These are phyloP conservation scores for Stephania japonica DNA, from an alignment of 164 flowering plant genomes.

Conservation along the genomic window DNA sequence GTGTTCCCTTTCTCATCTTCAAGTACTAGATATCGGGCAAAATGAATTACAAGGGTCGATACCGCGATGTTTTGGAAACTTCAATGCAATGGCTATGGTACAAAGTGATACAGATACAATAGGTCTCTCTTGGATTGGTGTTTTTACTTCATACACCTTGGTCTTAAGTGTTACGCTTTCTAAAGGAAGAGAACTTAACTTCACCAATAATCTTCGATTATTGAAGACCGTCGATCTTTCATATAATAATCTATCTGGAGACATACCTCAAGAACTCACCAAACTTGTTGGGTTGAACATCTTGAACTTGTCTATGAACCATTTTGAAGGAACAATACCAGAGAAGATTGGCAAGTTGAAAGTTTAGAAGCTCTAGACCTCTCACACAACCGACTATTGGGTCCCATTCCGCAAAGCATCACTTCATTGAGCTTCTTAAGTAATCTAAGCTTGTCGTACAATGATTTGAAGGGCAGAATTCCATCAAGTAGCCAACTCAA, in stretches of 20 bases:
- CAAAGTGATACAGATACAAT: background rate
- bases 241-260: conserved; percentile 4
- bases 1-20: conserved; percentile 21
- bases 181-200: conserved; percentile 18
- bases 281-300: conserved; percentile 14
- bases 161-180: background rate
- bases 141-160: too few relatives aligned
- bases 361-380: conserved; percentile 7
- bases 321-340: conserved; percentile 12
- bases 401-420: conserved; percentile 10
- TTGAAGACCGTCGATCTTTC: conserved; percentile 22
- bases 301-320: conserved; percentile 10
- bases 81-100: conserved; percentile 17
- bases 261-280: conserved; percentile 17
- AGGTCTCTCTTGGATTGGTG: too few relatives aligned
- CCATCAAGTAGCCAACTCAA: conserved; percentile 18
- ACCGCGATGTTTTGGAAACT: conserved; percentile 24
- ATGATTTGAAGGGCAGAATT: conserved; percentile 10
- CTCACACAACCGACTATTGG: background rate
- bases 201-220: background rate
- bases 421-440: background rate
- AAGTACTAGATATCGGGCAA: conserved; percentile 26
- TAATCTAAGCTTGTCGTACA: conserved; percentile 13
- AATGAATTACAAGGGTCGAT: conserved; percentile 29
- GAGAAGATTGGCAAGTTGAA: conserved; percentile 4